Evolutionary conservation across 257 asterid species (phyloP).

Genomic region (Solanum bulbocastanum): DNA sequence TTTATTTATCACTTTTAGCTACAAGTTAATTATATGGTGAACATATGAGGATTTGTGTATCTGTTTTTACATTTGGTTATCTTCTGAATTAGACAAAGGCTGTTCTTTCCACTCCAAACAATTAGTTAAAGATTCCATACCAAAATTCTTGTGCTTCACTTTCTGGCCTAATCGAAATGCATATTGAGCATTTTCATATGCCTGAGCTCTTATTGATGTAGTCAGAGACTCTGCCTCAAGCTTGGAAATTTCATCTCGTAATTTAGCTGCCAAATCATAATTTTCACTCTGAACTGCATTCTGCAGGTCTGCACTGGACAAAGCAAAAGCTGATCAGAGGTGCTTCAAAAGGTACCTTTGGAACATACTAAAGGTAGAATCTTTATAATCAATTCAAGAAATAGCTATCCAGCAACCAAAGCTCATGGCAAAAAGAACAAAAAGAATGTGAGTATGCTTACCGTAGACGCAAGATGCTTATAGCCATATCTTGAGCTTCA

Average conservation of each 20-base stretch:
- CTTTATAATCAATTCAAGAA: background rate
- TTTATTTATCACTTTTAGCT: background rate
- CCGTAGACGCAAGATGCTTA: slow-evolving; percentile 82
- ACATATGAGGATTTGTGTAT: background rate
- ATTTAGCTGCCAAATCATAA: slow-evolving; percentile 75
- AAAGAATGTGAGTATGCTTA: slow-evolving; percentile 12
- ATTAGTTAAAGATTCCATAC: slow-evolving; percentile 25
- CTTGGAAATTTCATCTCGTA: slow-evolving; percentile 79
- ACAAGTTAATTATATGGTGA: background rate
- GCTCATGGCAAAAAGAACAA: background rate
- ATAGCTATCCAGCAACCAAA: background rate
- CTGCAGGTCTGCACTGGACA: slow-evolving; percentile 83
- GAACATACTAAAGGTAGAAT: background rate
- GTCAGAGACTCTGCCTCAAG: slow-evolving; percentile 84
- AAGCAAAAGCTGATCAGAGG: slow-evolving; percentile 9
- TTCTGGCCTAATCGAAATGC: slow-evolving; percentile 90
- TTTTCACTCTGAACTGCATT: slow-evolving; percentile 75
- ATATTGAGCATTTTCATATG: slow-evolving; percentile 65
- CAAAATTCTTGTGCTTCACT: slow-evolving; percentile 77
- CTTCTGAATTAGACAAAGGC: background rate
- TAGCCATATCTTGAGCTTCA: slow-evolving; percentile 97
- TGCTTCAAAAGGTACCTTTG: background rate
- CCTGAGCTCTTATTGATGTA: slow-evolving; percentile 73
- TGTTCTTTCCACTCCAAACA: background rate
- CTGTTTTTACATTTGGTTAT: background rate